Evolutionary conservation across 305 asterid genomes (phyloP), one percentile per base, ranked within the genome.

Genomic region (Fraxinus velutina): DNA sequence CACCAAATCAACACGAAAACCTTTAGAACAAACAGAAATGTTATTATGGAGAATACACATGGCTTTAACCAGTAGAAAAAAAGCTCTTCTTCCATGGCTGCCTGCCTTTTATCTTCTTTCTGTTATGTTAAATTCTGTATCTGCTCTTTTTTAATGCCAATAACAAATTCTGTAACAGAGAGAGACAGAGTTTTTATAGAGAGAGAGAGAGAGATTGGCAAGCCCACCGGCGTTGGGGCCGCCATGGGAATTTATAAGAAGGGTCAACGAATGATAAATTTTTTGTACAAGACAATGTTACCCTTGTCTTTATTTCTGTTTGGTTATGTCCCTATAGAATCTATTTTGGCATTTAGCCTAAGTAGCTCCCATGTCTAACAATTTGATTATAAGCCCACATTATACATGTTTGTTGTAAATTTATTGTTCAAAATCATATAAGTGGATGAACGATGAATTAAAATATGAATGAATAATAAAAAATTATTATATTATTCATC

Each of bases 1-100:
- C 97, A 95, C 99, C 99, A 95, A 0, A 92, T 83, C 75, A 85
- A 87, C 76, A 89, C 73, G 4, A 91, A 85, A 6, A 86, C n/a
- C 82, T 87, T 92, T 27, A 83, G 72, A 60, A 75, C n/a, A 24
- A 85, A 78, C 27, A 89, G 17, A 55, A 77, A 77, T 52, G 80
- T 7, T 68, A 68, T 22, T n/a, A 77, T 22, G 36, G 47, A 12
- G 70, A 77, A 10, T 8, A 55, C 42, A 24, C 21, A 15, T 7
- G 60, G 13, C 47, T 55, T 77, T 17, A 77, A 77, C 80, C 73
- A 77, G 73, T 27, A 50, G 24, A 55, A 77, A 5, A 22, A 3
- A 62, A 22, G 71, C 12, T 50, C 80, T 77, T 77, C 71, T 52
- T 77, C 80, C 80, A 77, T 77, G 34, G 66, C 79, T 6, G 22